These are phyloP conservation scores for Hippophae gyantsensis DNA, from an alignment of 306 rosid species.

Conservation along the genomic window DNA sequence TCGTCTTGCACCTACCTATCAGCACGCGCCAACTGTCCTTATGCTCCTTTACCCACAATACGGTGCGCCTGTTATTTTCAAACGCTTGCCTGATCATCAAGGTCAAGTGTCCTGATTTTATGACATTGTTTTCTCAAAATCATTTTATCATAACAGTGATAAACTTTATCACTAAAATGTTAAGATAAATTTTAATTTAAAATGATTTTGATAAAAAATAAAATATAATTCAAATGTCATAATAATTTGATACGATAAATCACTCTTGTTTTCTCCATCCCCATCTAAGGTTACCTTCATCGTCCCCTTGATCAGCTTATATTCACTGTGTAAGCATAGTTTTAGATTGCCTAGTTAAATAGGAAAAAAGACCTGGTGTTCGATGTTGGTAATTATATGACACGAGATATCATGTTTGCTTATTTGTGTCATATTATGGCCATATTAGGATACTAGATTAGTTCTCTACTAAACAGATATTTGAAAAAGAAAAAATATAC, in stretches of 20 bases:
- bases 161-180: too few relatives aligned
- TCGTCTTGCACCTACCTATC: constrained; percentile 74
- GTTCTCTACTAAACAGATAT: too few relatives aligned
- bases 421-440: too few relatives aligned
- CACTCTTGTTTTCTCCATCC: too few relatives aligned
- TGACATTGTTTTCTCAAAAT: neutral
- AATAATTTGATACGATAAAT: too few relatives aligned
- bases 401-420: too few relatives aligned
- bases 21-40: constrained; percentile 89
- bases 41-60: constrained; percentile 91
- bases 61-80: constrained; percentile 79
- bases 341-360: neutral
- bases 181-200: too few relatives aligned
- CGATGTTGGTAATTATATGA: too few relatives aligned
- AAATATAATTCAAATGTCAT: too few relatives aligned
- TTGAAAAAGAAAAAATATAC: neutral
- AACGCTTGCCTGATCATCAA: constrained; percentile 18
- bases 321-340: constrained; percentile 14
- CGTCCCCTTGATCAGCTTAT: neutral
- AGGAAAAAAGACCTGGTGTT: neutral
- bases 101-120: constrained; percentile 28
- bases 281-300: too few relatives aligned
- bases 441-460: too few relatives aligned
- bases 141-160: neutral
- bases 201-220: too few relatives aligned